phyloP scores from a whole-genome alignment of 2,329 filamentous ascomycete species.

The Cordyceps fumosorosea region DNA sequence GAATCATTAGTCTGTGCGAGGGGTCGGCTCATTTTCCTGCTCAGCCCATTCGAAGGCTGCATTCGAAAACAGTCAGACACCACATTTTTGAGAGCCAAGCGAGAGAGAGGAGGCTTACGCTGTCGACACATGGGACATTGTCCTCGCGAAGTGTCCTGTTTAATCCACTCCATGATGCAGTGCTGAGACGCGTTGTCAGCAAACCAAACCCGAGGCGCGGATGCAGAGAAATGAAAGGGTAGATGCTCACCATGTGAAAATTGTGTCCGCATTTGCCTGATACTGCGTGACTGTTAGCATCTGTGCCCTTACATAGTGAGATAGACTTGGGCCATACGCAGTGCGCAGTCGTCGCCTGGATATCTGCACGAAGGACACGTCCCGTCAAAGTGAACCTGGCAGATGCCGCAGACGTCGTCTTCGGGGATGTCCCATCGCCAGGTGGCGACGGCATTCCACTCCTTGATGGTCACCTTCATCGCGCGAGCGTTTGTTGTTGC shows the following conservation, averaged over 20 bases:
- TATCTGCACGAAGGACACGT: conserved; percentile 98
- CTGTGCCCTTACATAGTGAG: not conserved
- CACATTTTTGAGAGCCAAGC: not conserved
- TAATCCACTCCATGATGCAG: conserved; percentile 93
- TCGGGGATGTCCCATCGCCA: conserved; percentile 98
- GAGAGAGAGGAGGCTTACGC: conserved; percentile 49
- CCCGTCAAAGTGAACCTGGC: conserved; percentile 94
- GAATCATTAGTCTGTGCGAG: conserved; percentile 22
- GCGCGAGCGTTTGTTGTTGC: conserved; percentile 17
- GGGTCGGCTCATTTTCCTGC: conserved; percentile 26
- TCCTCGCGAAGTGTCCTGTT: conserved; percentile 86
- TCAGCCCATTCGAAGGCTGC: conserved; percentile 37
- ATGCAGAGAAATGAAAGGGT: not conserved
- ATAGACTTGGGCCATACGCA: conserved; percentile 56
- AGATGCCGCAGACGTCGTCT: conserved; percentile 97
- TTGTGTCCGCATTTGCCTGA: conserved; percentile 96
- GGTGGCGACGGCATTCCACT: conserved; percentile 90
- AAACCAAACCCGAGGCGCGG: too few species aligned
- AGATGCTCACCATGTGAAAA: conserved; percentile 77
- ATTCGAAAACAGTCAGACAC: not conserved
- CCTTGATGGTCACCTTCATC: conserved; percentile 94
- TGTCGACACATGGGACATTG: conserved; percentile 98
- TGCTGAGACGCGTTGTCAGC: conserved; percentile 50
- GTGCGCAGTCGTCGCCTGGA: conserved; percentile 88
- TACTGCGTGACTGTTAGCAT: conserved; percentile 46